These are phyloP conservation scores for Microbotryomycetes sp. DNA, from an alignment of 1,284 basidiomycete species.

Conservation along the genomic window DNA sequence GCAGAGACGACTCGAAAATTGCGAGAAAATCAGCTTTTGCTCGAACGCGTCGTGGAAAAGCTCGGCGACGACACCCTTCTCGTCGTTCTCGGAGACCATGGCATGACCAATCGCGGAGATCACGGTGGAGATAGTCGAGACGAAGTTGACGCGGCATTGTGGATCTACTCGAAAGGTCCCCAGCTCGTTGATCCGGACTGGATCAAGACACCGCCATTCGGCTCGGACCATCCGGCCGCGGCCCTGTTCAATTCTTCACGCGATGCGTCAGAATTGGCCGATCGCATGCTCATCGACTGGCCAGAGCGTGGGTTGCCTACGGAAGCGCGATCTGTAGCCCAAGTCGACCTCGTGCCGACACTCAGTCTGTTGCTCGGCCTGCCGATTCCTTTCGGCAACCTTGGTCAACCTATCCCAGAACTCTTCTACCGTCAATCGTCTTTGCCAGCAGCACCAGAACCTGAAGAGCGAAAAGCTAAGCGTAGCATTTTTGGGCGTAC, in stretches of 20 bases:
- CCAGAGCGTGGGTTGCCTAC: slow-evolving; percentile 35
- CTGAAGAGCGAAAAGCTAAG: slow-evolving; percentile 6
- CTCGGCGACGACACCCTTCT: slow-evolving; percentile 76
- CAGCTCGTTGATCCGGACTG: slow-evolving; percentile 32
- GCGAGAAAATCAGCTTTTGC: slow-evolving; percentile 74
- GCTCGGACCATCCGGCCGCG: slow-evolving; percentile 10
- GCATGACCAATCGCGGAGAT: slow-evolving; percentile 92
- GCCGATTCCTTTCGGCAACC: slow-evolving; percentile 91
- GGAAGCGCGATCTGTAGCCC: slow-evolving; percentile 62
- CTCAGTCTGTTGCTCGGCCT: slow-evolving; percentile 84
- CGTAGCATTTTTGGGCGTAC: slow-evolving; percentile 8
- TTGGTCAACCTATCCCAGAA: slow-evolving; percentile 86
- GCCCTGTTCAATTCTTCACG: not conserved
- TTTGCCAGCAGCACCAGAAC: slow-evolving; percentile 14
- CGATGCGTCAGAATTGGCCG: slow-evolving; percentile 7
- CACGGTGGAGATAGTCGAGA: slow-evolving; percentile 86
- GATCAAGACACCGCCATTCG: slow-evolving; percentile 12
- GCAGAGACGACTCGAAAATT: slow-evolving; percentile 79
- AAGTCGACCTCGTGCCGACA: slow-evolving; percentile 90
- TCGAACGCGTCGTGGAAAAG: slow-evolving; percentile 57
- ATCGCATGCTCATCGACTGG: slow-evolving; percentile 16
- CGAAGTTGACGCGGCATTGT: slow-evolving; percentile 79
- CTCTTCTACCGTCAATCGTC: slow-evolving; percentile 50
- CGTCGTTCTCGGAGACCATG: slow-evolving; percentile 90
- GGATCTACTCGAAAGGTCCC: slow-evolving; percentile 70